phyloP scores from a whole-genome alignment of 805 yeast species.

The Candida chilensis region DNA sequence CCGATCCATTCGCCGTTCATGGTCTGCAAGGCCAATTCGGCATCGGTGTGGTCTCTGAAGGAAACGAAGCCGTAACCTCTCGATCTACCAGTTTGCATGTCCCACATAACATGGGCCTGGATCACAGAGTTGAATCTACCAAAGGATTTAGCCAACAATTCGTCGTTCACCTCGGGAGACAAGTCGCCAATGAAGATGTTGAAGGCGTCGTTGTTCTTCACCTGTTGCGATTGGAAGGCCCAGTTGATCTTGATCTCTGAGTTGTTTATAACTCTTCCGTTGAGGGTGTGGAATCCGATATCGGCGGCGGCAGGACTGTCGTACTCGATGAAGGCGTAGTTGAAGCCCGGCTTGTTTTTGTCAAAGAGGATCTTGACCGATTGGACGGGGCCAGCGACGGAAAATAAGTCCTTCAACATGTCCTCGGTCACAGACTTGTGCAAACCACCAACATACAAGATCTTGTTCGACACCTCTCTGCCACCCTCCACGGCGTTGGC shows the following conservation, averaged over 20 bases:
- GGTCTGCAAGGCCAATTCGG: conserved; percentile 59
- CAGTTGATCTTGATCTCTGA: conserved; percentile 60
- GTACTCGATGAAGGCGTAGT: conserved; percentile 81
- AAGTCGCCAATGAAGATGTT: conserved; percentile 85
- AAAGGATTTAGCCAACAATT: conserved; percentile 50
- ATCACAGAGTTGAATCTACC: conserved; percentile 46
- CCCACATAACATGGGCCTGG: conserved; percentile 96
- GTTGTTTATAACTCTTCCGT: conserved; percentile 48
- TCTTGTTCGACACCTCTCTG: conserved; percentile 64
- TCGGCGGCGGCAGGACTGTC: conserved; percentile 48
- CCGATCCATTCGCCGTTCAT: conserved; percentile 70
- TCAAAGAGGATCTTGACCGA: conserved; percentile 68
- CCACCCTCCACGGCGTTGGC: conserved; percentile 80
- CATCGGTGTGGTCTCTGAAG: conserved; percentile 57
- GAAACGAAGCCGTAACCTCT: conserved; percentile 90
- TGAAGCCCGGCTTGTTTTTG: conserved; percentile 62
- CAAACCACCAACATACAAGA: conserved; percentile 71
- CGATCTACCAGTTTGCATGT: conserved; percentile 87
- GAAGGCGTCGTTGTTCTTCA: conserved; percentile 47
- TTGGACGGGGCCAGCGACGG: conserved; percentile 50
- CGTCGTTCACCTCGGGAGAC: conserved; percentile 77
- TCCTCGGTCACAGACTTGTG: conserved; percentile 60
- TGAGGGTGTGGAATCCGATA: conserved; percentile 49
- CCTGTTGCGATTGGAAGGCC: conserved; percentile 79
- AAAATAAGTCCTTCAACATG: conserved; percentile 50